These are phyloP conservation scores for Vaccinium myrtillus DNA, from an alignment of 148 eudicot genomes.

Conservation along the genomic window DNA sequence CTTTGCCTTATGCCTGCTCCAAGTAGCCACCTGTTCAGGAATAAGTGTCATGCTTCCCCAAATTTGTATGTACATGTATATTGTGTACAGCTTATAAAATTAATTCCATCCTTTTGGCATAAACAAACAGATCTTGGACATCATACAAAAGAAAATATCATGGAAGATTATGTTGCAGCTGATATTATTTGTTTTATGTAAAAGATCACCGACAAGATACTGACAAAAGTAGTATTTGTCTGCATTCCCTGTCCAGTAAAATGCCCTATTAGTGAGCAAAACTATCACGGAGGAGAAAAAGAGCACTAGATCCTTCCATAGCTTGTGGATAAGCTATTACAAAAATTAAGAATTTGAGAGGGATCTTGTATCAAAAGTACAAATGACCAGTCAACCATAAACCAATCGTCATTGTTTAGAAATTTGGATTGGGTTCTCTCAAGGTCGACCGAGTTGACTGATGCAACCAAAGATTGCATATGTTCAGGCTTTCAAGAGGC, in stretches of 20 bases:
- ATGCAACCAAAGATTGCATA: not conserved
- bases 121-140: not conserved
- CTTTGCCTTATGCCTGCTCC: constrained; percentile 76
- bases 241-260: not conserved
- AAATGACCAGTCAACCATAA: not conserved
- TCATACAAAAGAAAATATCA: not conserved
- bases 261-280: not conserved
- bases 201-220: not conserved
- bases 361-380: not conserved
- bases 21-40: constrained; percentile 74
- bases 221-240: not conserved
- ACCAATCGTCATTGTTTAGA: not conserved
- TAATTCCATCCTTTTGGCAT: not conserved
- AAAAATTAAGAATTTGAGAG: not conserved
- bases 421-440: not conserved
- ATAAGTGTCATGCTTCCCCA: constrained; percentile 11
- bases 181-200: not conserved
- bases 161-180: not conserved
- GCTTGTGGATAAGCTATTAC: not conserved
- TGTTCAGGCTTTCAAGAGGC: not conserved
- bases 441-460: not conserved
- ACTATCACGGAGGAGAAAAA: not conserved
- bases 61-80: not conserved
- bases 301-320: not conserved
- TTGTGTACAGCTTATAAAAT: not conserved